Percentiles rank a stretch among this genome's conserved stretches.
These are phyloP conservation scores for Alternaria gansuensis DNA, from an alignment of 2,329 filamentous ascomycete genomes.

Conservation along the genomic window DNA sequence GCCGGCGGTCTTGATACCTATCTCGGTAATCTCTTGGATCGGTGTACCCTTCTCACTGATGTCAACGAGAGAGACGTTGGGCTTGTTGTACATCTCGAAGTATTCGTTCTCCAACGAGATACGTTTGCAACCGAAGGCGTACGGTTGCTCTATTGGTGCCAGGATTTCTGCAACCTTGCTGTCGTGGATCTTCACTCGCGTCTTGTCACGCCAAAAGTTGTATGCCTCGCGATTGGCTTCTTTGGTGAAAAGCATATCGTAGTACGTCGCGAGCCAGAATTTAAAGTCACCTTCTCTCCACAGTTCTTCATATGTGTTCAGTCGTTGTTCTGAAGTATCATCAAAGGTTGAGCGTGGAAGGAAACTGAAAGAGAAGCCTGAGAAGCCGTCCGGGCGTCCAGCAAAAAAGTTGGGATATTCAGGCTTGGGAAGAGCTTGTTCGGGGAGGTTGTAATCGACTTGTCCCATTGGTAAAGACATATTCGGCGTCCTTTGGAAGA, in stretches of 20 bases:
- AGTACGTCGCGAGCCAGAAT: constrained; percentile 43
- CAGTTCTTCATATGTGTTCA: constrained; percentile 28
- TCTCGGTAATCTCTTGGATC: constrained; percentile 59
- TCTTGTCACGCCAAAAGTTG: constrained; percentile 56
- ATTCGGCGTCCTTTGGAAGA: constrained; percentile 70
- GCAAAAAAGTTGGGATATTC: constrained; percentile 35
- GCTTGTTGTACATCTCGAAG: constrained; percentile 51
- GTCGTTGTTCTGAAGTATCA: constrained; percentile 28
- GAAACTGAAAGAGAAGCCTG: constrained; percentile 36
- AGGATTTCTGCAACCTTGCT: constrained; percentile 52
- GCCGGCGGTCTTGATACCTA: constrained; percentile 59
- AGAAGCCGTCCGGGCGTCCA: constrained; percentile 20
- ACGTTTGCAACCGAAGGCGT: constrained; percentile 38
- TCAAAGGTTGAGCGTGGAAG: constrained; percentile 32
- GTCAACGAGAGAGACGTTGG: constrained; percentile 61
- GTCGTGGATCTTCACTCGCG: constrained; percentile 49
- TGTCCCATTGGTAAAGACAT: constrained; percentile 38
- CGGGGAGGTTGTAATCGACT: constrained; percentile 30
- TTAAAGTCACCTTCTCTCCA: constrained; percentile 36
- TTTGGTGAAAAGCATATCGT: constrained; percentile 48
- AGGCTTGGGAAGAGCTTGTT: constrained; percentile 56
- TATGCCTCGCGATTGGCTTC: constrained; percentile 55
- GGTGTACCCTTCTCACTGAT: constrained; percentile 43
- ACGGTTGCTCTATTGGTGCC: constrained; percentile 49
- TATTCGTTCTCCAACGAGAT: constrained; percentile 44